Conservation (phyloP, 1,284 basidiomycete species). For the Athelia psychrophila region DNA sequence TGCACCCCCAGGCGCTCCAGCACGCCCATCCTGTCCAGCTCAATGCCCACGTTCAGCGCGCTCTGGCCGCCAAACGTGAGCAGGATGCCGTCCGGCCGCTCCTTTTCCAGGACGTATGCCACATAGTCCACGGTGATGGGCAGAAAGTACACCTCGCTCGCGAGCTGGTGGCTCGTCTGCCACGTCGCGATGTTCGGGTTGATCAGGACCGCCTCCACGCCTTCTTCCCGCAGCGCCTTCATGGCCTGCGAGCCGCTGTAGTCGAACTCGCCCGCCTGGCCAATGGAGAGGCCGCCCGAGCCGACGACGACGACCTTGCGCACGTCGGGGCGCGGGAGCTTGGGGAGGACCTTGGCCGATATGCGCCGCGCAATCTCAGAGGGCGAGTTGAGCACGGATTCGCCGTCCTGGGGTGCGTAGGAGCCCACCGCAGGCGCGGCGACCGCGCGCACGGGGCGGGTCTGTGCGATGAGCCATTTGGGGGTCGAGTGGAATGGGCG, state of each 20-base stretch:
- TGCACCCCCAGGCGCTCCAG: slow-evolving; percentile 92
- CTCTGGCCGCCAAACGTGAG: slow-evolving; percentile 99
- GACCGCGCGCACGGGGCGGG: slow-evolving; percentile 51
- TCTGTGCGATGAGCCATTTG: neutral
- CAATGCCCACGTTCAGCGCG: slow-evolving; percentile 97
- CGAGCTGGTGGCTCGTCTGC: slow-evolving; percentile 96
- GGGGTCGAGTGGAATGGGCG: neutral
- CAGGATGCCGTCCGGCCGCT: slow-evolving; percentile 95
- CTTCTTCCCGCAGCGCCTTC: slow-evolving; percentile 96
- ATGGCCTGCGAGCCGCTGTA: slow-evolving; percentile 99
- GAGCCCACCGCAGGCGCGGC: slow-evolving; percentile 79
- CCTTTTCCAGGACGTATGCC: slow-evolving; percentile 97
- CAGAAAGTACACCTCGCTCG: slow-evolving; percentile 96
- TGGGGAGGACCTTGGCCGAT: slow-evolving; percentile 88
- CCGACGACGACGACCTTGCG: slow-evolving; percentile 97
- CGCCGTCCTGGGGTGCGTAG: slow-evolving; percentile 66
- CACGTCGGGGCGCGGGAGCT: slow-evolving; percentile 84
- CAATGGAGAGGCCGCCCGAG: slow-evolving; percentile 94
- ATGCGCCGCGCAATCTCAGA: slow-evolving; percentile 90
- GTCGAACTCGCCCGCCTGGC: slow-evolving; percentile 99
- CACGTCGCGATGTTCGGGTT: slow-evolving; percentile 98
- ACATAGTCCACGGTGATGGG: slow-evolving; percentile 98
- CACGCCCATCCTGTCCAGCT: slow-evolving; percentile 96
- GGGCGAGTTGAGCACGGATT: slow-evolving; percentile 86
- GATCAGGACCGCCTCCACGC: slow-evolving; percentile 93